phyloP scores from a whole-genome alignment of 371 early-diverging fungal species.

The Blakeslea trispora region DNA sequence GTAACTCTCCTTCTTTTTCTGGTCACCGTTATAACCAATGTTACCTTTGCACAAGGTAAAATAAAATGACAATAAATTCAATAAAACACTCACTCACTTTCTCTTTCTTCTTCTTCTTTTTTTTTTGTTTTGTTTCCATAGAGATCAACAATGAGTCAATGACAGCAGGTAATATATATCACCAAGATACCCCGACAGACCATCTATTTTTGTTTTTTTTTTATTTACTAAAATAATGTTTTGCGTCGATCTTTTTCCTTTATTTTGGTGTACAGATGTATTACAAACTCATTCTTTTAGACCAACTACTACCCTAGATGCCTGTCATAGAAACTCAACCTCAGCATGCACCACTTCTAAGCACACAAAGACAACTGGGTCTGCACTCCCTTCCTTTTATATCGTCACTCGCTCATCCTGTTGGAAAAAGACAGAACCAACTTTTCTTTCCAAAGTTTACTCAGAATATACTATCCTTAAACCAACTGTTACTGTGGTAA shows the following conservation, averaged over 20 bases:
- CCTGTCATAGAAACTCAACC: neutral
- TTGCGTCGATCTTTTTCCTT: slow-evolving; percentile 4
- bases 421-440: slow-evolving; percentile 16
- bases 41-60: slow-evolving; percentile 26
- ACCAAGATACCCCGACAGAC: neutral
- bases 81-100: too few species aligned
- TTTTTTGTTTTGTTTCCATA: too few species aligned
- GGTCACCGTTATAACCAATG: slow-evolving; percentile 26
- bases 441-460: neutral
- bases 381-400: neutral
- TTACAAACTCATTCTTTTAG: neutral
- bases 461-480: slow-evolving; percentile 7
- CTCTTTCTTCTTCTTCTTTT: too few species aligned
- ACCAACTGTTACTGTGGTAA: slow-evolving; percentile 4
- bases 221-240: slow-evolving; percentile 1
- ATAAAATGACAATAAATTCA: too few species aligned
- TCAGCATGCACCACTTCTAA: neutral
- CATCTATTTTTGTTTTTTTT: neutral
- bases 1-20: slow-evolving; percentile 38
- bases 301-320: neutral
- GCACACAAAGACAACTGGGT: too few species aligned
- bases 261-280: neutral
- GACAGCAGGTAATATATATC: slow-evolving; percentile 1
- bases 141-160: slow-evolving; percentile 8
- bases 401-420: slow-evolving; percentile 7